These are phyloP conservation scores for Pleoardoris graminearum DNA, from an alignment of 2,329 filamentous ascomycete genomes.

Conservation along the genomic window DNA sequence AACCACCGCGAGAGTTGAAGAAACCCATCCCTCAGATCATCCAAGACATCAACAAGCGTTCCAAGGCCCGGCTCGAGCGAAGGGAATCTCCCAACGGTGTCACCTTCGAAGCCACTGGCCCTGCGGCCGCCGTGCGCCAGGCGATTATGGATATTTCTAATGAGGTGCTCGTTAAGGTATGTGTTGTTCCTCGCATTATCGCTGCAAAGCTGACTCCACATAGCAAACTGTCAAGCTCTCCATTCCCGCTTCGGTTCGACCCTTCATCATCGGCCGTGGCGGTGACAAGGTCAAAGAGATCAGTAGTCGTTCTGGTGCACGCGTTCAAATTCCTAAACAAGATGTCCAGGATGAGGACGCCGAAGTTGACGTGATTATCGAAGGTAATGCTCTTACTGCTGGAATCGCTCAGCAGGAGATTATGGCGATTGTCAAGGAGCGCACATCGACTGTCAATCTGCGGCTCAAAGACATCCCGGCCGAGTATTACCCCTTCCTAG, in stretches of 20 bases:
- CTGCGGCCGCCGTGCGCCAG: conserved; percentile 80
- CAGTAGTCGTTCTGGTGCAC: conserved; percentile 85
- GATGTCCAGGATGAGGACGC: conserved; percentile 77
- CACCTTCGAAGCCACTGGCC: conserved; percentile 83
- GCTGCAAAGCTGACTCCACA: conserved; percentile 13
- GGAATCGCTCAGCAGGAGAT: conserved; percentile 83
- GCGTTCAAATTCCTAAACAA: conserved; percentile 83
- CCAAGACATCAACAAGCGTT: conserved; percentile 89
- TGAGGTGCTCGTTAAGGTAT: conserved; percentile 83
- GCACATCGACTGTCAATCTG: conserved; percentile 77
- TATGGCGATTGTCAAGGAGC: conserved; percentile 83
- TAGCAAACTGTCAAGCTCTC: conserved; percentile 72
- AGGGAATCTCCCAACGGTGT: conserved; percentile 72
- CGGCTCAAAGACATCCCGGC: conserved; percentile 83
- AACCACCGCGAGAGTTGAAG: conserved; percentile 76
- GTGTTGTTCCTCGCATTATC: conserved; percentile 19
- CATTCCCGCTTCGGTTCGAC: conserved; percentile 79
- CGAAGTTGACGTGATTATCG: conserved; percentile 82
- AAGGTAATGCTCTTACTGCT: conserved; percentile 87
- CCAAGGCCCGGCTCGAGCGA: conserved; percentile 82
- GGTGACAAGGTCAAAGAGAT: conserved; percentile 89
- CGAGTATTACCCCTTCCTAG: conserved; percentile 95
- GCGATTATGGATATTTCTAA: conserved; percentile 87
- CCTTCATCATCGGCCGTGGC: conserved; percentile 90
- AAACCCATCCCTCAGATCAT: conserved; percentile 83